A percentile compares a stretch with the other conserved stretches of the same genome.
phyloP scores from a whole-genome alignment of 192 early-diverging fungal genomes.

The Backusella macrospora region DNA sequence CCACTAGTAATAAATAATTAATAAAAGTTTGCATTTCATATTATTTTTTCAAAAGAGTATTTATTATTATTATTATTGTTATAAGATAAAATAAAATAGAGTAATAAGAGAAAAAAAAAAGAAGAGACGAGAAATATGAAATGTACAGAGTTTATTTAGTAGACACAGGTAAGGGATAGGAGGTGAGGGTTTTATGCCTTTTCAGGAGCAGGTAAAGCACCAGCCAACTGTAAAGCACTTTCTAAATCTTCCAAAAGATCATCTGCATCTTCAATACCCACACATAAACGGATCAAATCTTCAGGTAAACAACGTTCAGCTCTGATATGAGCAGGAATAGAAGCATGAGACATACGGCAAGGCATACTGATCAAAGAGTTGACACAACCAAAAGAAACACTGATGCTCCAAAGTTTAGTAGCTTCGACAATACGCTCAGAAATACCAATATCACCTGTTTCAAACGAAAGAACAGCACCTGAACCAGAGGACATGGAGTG shows the following conservation, averaged over 20 bases:
- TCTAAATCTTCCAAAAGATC: conserved; percentile 91
- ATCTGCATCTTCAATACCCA: conserved; percentile 94
- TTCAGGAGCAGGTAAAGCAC: conserved; percentile 22
- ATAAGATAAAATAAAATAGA: neutral
- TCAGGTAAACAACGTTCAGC: conserved; percentile 90
- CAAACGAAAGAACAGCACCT: conserved; percentile 95
- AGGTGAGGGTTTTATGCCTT: neutral
- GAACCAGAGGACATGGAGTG: conserved; percentile 76
- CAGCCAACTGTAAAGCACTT: conserved; percentile 56
- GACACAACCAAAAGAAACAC: conserved; percentile 97
- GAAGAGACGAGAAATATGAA: neutral
- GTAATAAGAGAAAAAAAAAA: neutral
- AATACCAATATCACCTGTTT: conserved; percentile 82
- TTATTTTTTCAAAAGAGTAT: neutral
- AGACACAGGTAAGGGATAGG: neutral
- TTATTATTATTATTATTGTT: neutral
- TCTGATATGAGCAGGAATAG: conserved; percentile 89
- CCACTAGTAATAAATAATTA: neutral
- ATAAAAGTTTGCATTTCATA: conserved; percentile 8
- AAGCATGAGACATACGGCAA: conserved; percentile 96
- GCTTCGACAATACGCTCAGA: conserved; percentile 84
- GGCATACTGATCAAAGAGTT: conserved; percentile 99
- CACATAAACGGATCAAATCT: conserved; percentile 94
- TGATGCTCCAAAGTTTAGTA: conserved; percentile 86
- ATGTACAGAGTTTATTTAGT: conserved; percentile 13